Evolutionary conservation across 2,329 filamentous ascomycete genomes (phyloP).

Genomic region (Fusarium sp.): DNA sequence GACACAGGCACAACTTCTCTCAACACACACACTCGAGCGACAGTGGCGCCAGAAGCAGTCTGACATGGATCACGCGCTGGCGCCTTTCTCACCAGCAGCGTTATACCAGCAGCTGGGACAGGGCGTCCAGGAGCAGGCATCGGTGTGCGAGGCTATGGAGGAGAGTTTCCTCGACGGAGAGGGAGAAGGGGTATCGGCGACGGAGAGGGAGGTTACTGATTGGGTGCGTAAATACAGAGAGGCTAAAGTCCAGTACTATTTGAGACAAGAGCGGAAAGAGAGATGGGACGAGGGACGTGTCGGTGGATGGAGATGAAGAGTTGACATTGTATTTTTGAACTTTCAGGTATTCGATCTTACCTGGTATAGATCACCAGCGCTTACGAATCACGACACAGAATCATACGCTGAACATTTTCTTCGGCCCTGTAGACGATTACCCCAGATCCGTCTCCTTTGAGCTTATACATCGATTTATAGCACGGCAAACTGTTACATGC

Average conservation of each 20-base stretch:
- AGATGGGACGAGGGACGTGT: constrained; percentile 97
- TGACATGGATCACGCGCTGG: constrained; percentile 86
- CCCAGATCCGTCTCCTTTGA: not conserved
- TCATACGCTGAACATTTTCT: not conserved
- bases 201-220: constrained; percentile 84
- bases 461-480: not conserved
- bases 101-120: constrained; percentile 84
- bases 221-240: constrained; percentile 87
- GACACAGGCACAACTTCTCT: constrained; percentile 83
- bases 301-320: constrained; percentile 82
- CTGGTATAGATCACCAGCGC: not conserved
- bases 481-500: not conserved
- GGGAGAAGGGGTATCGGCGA: constrained; percentile 58
- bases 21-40: constrained; percentile 87
- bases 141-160: constrained; percentile 82
- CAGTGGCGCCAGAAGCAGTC: constrained; percentile 90
- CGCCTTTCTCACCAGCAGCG: constrained; percentile 85
- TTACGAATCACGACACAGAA: not conserved
- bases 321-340: not conserved
- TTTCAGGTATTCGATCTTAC: not conserved
- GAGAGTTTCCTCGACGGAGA: constrained; percentile 86
- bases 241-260: constrained; percentile 80
- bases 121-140: constrained; percentile 83
- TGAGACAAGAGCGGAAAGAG: constrained; percentile 86
- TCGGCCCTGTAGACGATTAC: not conserved